Base-by-base conservation (phyloP, 2,329 filamentous ascomycete species). In the Pseudogymnoascus sp. region DNA sequence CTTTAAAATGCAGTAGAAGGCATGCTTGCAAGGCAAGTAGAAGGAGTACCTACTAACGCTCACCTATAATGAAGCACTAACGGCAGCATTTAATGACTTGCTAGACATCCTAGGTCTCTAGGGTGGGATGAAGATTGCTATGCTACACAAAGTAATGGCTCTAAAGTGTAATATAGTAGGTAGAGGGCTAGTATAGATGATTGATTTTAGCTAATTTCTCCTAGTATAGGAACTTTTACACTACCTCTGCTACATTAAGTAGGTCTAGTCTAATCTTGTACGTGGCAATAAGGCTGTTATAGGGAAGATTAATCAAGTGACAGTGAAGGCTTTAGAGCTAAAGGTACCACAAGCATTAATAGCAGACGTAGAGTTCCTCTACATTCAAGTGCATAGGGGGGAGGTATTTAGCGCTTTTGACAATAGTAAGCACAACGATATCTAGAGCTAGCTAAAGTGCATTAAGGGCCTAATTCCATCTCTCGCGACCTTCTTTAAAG, bases 41-140 rank as follows among this genome's bases (percentile, higher is more conserved):
- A 4, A 4, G 11, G 11, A 23, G 41, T 13, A 45, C 19, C 41
- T 45, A 10, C 4, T 2, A 10, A 21, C 10, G 19, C 62, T 67
- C 37, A 39, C 64, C 63, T 6, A 23, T 23, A 31, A 67, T 54
- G 41, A 36, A 16, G 51, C 51, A 34, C 16, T 68, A 11, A 64
- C 60, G 4, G 60, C 37, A 11, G 65, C 45, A 11, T 68, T 68
- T 62, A 60, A 67, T 54, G 60, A 14, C 16, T 21, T 68, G 11
- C 21, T 68, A 23, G 65, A 65, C 45, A 65, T 68, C 51, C 63
- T 65, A 2, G 63, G 66, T 4, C 39, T 68, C 36, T 67, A 51
- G 65, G 31, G 62, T 14, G 62, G 63, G 8, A 68, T 68, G 63
- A 67, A 13, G 63, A 23, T 68, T 1, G 65, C 34, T 37, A 68